Conservation (phyloP, 1,284 basidiomycete genomes). For the Cutaneotrichosporon sp. region DNA sequence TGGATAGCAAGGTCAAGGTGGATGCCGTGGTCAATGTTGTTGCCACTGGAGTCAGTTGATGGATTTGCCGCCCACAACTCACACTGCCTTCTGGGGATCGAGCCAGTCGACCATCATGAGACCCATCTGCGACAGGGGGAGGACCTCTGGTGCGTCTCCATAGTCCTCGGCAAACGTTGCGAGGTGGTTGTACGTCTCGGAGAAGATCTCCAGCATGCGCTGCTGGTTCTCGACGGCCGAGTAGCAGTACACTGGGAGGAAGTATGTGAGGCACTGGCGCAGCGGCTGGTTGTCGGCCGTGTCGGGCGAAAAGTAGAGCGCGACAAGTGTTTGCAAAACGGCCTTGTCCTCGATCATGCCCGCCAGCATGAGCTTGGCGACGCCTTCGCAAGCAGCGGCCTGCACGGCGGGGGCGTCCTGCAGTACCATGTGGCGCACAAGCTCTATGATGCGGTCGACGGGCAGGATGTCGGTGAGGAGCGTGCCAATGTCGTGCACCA, state of each 20-base stretch:
- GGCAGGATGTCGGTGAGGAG: slow-evolving; percentile 39
- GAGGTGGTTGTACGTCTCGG: slow-evolving; percentile 67
- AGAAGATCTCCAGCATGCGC: slow-evolving; percentile 73
- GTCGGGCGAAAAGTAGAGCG: slow-evolving; percentile 82
- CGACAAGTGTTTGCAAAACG: slow-evolving; percentile 70
- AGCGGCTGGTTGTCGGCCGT: slow-evolving; percentile 79
- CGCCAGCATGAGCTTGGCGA: slow-evolving; percentile 83
- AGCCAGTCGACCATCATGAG: slow-evolving; percentile 89
- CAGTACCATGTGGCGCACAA: slow-evolving; percentile 66
- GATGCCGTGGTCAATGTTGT: slow-evolving; percentile 52
- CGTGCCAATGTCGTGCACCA: slow-evolving; percentile 72
- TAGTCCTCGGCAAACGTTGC: slow-evolving; percentile 61
- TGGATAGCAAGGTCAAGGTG: slow-evolving; percentile 76
- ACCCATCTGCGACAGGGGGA: slow-evolving; percentile 72
- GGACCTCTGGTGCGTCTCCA: slow-evolving; percentile 70
- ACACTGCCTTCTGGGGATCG: slow-evolving; percentile 76
- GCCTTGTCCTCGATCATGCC: slow-evolving; percentile 72
- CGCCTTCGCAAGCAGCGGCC: slow-evolving; percentile 72
- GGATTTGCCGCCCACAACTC: slow-evolving; percentile 38
- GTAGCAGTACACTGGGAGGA: slow-evolving; percentile 91
- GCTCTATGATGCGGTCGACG: slow-evolving; percentile 62
- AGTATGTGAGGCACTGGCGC: slow-evolving; percentile 90
- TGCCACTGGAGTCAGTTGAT: slow-evolving; percentile 42
- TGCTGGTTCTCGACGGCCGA: slow-evolving; percentile 74
- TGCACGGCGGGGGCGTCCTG: slow-evolving; percentile 74